These are phyloP conservation scores for Stereum hirsutum DNA, from an alignment of 1,284 basidiomycete genomes.

Conservation along the genomic window DNA sequence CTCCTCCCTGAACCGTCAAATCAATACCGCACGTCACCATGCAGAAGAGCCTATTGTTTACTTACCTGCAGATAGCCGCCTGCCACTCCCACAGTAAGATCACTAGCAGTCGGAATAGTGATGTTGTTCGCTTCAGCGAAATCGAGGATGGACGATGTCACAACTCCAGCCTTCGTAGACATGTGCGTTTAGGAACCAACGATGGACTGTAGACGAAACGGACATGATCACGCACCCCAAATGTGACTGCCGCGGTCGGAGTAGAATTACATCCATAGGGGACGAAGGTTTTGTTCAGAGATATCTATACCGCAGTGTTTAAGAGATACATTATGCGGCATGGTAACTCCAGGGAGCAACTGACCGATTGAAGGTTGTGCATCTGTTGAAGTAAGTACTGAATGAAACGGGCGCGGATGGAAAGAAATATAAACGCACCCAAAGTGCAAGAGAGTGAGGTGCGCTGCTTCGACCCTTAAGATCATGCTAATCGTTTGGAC, in stretches of 20 bases:
- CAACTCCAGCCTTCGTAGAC: not conserved
- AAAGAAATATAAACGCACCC: not conserved
- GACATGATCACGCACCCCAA: constrained; percentile 1
- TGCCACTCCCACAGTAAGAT: not conserved
- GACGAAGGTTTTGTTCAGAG: no score
- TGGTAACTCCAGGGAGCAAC: no score
- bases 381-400: not conserved
- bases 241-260: constrained; percentile 4
- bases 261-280: constrained; percentile 2
- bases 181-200: not conserved
- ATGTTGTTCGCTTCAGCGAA: not conserved
- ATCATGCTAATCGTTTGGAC: not conserved
- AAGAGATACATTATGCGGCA: no score
- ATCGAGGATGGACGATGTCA: not conserved
- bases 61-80: no score
- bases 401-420: not conserved
- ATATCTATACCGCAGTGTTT: not conserved
- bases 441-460: constrained; percentile 7
- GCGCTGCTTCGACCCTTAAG: constrained; percentile 5
- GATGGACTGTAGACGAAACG: not conserved
- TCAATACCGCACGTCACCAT: no score
- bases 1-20: not conserved
- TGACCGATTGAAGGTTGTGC: not conserved
- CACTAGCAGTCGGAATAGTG: not conserved
- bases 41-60: no score